Evolutionary conservation across 2,329 filamentous ascomycete species (phyloP), one percentile per base, ranked within the genome.

Genomic region (Ascochyta viciae-villosae): DNA sequence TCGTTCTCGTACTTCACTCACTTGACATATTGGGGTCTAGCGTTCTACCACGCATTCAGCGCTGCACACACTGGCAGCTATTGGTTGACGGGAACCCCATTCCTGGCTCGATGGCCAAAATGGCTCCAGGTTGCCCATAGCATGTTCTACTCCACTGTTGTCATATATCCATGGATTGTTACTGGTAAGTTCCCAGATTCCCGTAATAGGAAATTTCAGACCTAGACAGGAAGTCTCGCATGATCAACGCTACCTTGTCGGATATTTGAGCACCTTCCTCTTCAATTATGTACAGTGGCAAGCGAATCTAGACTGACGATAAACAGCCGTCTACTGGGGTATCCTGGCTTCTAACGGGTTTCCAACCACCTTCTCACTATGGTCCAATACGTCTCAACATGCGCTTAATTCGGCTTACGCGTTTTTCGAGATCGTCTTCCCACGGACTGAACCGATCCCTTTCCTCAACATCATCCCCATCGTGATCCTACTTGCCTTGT

Each of bases 1-100:
- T 83, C 82, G 41, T 95, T 96, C 79, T 91, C 87, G 66, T 96
- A 86, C 81, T 96, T 96, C 80, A 96, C 92, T 26, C 81, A 87
- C 68, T 80, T 95, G 55, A 91, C 89, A 9, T 95, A 89, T 81
- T 95, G 90, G 90, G 90, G 90, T 2, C 77, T 94, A 33, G 87
- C 85, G 23, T 94, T 93, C 78, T 96, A 96, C 81, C 88, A 89
- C 72, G 80, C 87, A 53, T 78, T 88, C 67, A 82, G 89, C 1
- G 81, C 88, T 16, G 60, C 85, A 16, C 91, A 96, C 78, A 92
- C 89, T 6, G 77, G 85, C 48, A 82, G 81, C 43, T 95, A 94
- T 77, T 76, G 73, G 68, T 52, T 74, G 10, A 74, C 70, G 2
- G 76, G 76, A 7, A 68, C 58, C 1, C 65, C 76, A 5, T 70